Base-by-base conservation (phyloP, 306 rosid genomes). In the Begonia peltatifolia region DNA sequence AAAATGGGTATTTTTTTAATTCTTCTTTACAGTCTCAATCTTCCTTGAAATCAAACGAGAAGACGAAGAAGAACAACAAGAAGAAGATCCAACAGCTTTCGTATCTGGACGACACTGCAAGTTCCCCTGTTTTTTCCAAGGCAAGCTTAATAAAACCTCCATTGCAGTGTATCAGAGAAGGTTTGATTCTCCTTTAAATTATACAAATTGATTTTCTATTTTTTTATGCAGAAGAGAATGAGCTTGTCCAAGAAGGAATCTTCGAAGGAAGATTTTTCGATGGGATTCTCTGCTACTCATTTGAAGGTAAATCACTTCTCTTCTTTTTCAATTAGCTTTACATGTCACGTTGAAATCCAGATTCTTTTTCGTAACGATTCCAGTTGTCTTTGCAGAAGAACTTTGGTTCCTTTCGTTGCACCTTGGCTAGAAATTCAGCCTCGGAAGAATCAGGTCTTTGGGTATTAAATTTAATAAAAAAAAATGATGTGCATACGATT, bases 31-130 rank as follows among this genome's bases (percentile, higher is more conserved):
- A 64, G 57, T 50, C 75, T 36, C 54, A 57, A 16, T 54, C 30
- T 42, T 52, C 53, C 42, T 57, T 54, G 11, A 77, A 77, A 54
- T 53, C 57, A 35, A 72, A 74, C 18, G 54, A 56, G 47, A 61
- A 55, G 50, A 71, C 52, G 47, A 66, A 46, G 43, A 54, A 57
- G 41, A 72, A 74, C 16, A 58, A 56, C 41, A 61, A 55, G 44
- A 71, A 57, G 47, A 66, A 46, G 43, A 67, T 63, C 60, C 68
- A 69, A 30, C 50, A 23, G 58, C 61, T 62, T 60, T 64, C 76
- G 30, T 46, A 52, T 54, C 89, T 87, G 59, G 96, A 80, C 74
- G 96, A 83, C 72, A 87, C 94, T 63, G 94, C 96, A 16, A 83
- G 87, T 65, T 87, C 94, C 58, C 72, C 79, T 52, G 59, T 68